Evolutionary conservation across 495 filamentous ascomycete species (phyloP).

Genomic region (Hypoxylon crocopeplum): DNA sequence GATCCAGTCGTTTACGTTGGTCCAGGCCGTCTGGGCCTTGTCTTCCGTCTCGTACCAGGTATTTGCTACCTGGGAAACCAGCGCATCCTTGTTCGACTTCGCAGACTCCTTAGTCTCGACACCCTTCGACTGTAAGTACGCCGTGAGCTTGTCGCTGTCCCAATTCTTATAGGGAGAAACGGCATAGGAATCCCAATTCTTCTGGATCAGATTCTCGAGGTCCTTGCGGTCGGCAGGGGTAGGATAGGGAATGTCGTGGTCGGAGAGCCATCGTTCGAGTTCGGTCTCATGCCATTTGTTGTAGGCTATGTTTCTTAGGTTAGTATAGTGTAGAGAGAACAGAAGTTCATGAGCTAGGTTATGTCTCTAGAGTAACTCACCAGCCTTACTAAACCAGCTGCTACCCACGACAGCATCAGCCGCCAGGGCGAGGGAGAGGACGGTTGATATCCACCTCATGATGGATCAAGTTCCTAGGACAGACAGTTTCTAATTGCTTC

Average conservation of each 20-base stretch:
- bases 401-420: slow-evolving; percentile 71
- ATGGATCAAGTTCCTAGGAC: slow-evolving; percentile 20
- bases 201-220: slow-evolving; percentile 81
- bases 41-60: slow-evolving; percentile 80
- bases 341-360: too few relatives aligned
- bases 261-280: slow-evolving; percentile 94
- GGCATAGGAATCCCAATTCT: slow-evolving; percentile 81
- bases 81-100: slow-evolving; percentile 67
- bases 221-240: slow-evolving; percentile 85
- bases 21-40: slow-evolving; percentile 70
- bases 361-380: slow-evolving; percentile 55
- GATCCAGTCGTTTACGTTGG: slow-evolving; percentile 85
- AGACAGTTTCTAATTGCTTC: not conserved
- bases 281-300: slow-evolving; percentile 99
- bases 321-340: slow-evolving; percentile 1
- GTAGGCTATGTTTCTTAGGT: slow-evolving; percentile 69
- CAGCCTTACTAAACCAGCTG: slow-evolving; percentile 83
- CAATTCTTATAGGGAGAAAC: slow-evolving; percentile 72
- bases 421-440: slow-evolving; percentile 74
- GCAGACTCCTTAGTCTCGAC: slow-evolving; percentile 68
- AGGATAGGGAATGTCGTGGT: slow-evolving; percentile 88
- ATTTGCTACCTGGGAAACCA: slow-evolving; percentile 71
- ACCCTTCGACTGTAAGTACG: slow-evolving; percentile 72
- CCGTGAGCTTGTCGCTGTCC: slow-evolving; percentile 68
- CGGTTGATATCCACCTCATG: slow-evolving; percentile 78